These are phyloP conservation scores for Coemansia sp. DNA, from an alignment of 192 early-diverging fungal genomes.

Conservation along the genomic window DNA sequence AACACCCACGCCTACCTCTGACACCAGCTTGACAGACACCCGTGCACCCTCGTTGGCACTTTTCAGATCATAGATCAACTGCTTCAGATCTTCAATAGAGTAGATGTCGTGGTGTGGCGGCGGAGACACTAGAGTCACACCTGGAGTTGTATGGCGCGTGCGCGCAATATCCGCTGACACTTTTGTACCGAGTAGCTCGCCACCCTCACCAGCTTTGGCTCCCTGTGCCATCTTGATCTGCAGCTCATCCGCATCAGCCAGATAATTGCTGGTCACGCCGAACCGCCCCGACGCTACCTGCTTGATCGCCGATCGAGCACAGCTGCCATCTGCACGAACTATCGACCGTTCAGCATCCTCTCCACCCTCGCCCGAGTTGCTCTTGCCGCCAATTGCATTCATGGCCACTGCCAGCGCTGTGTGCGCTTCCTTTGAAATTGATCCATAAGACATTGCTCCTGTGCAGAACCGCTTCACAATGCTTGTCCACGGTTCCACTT, in stretches of 20 bases:
- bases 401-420: slow-evolving; percentile 90
- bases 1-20: slow-evolving; percentile 96
- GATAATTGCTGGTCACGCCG: slow-evolving; percentile 94
- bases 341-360: slow-evolving; percentile 87
- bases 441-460: slow-evolving; percentile 98
- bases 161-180: slow-evolving; percentile 76
- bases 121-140: slow-evolving; percentile 93
- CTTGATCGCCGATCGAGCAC: slow-evolving; percentile 93
- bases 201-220: slow-evolving; percentile 98
- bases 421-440: slow-evolving; percentile 94
- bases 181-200: slow-evolving; percentile 74
- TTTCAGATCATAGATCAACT: slow-evolving; percentile 97
- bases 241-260: slow-evolving; percentile 92
- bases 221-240: slow-evolving; percentile 99
- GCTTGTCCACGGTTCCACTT: slow-evolving; percentile 96
- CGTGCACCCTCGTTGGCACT: slow-evolving; percentile 89
- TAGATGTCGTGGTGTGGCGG: slow-evolving; percentile 99
- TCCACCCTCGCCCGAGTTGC: slow-evolving; percentile 98
- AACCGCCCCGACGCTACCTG: slow-evolving; percentile 98
- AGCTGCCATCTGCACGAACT: slow-evolving; percentile 69
- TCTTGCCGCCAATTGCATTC: slow-evolving; percentile 96
- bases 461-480: slow-evolving; percentile 97
- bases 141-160: slow-evolving; percentile 93
- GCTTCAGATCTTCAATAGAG: slow-evolving; percentile 98
- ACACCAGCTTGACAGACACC: slow-evolving; percentile 96